Conservation (phyloP, 441 rosid species). For the Omphalea diandra region DNA sequence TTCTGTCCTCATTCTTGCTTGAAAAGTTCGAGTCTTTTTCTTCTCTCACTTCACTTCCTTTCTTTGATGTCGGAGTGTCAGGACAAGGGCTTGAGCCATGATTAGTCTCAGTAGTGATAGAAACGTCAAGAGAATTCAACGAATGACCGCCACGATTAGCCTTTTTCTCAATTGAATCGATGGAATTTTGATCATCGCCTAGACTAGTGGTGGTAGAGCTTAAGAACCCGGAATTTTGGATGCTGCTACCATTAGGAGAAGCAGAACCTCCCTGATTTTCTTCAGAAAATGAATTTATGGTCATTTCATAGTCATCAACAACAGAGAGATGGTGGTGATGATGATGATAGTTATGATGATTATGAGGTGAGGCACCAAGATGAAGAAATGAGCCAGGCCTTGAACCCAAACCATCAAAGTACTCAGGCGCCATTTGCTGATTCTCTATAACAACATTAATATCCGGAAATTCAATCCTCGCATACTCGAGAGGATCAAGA, state of each 20-base stretch:
- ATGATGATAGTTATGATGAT: too few species aligned
- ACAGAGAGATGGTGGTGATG: too few species aligned
- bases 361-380: slow-evolving; percentile 67
- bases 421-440: slow-evolving; percentile 75
- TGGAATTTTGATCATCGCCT: slow-evolving; percentile 66
- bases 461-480: slow-evolving; percentile 88
- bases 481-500: slow-evolving; percentile 57
- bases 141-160: slow-evolving; percentile 23
- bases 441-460: slow-evolving; percentile 58
- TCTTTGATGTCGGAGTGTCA: slow-evolving; percentile 62
- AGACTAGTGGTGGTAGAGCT: slow-evolving; percentile 73
- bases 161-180: slow-evolving; percentile 52
- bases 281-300: slow-evolving; percentile 39
- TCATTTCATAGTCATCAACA: slow-evolving; percentile 45
- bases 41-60: slow-evolving; percentile 31
- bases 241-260: slow-evolving; percentile 49
- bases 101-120: slow-evolving; percentile 29
- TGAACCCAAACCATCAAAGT: slow-evolving; percentile 50
- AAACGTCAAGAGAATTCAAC: slow-evolving; percentile 27
- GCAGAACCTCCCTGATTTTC: slow-evolving; percentile 32
- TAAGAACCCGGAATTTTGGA: slow-evolving; percentile 46
- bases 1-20: slow-evolving; percentile 28
- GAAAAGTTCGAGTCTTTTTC: slow-evolving; percentile 25
- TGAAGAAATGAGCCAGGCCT: slow-evolving; percentile 56
- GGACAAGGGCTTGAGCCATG: slow-evolving; percentile 38